phyloP scores from a whole-genome alignment of 2,329 filamentous ascomycete genomes.

The Chalara sp. region DNA sequence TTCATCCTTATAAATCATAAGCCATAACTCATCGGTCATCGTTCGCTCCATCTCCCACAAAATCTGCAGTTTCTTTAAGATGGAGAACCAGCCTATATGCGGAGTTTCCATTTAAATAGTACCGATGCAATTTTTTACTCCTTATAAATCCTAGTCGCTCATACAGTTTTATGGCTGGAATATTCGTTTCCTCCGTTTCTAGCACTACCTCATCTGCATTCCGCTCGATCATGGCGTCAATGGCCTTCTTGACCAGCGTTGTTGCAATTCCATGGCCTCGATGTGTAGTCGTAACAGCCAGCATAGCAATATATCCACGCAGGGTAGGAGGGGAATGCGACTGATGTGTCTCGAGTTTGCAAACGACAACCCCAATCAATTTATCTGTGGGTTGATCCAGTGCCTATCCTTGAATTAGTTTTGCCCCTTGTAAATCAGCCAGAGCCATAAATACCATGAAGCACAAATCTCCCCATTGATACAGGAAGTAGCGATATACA shows the following conservation, averaged over 20 bases:
- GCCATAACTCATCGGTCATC: background rate
- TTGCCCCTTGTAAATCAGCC: background rate
- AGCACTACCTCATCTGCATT: slow-evolving; percentile 91
- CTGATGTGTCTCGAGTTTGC: slow-evolving; percentile 86
- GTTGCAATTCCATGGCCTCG: slow-evolving; percentile 85
- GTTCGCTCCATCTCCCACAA: slow-evolving; percentile 14
- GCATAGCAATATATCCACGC: slow-evolving; percentile 96
- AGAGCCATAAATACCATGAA: slow-evolving; percentile 61
- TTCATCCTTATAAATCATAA: too few relatives aligned
- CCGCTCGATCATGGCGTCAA: slow-evolving; percentile 80
- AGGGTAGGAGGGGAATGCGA: slow-evolving; percentile 68
- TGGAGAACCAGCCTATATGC: slow-evolving; percentile 80
- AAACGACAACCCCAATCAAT: slow-evolving; percentile 86
- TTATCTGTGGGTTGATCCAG: slow-evolving; percentile 51
- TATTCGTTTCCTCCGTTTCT: slow-evolving; percentile 92
- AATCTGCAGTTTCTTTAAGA: slow-evolving; percentile 24
- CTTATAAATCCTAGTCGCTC: slow-evolving; percentile 86
- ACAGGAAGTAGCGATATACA: slow-evolving; percentile 96
- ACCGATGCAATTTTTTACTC: slow-evolving; percentile 87
- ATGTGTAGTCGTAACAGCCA: slow-evolving; percentile 77
- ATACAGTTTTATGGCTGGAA: slow-evolving; percentile 84
- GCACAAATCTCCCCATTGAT: slow-evolving; percentile 96
- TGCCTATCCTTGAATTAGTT: slow-evolving; percentile 35
- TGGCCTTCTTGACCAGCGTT: slow-evolving; percentile 78
- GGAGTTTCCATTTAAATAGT: slow-evolving; percentile 94